Evolutionary conservation across 306 rosid species (phyloP).

Genomic region (Mucuna pruriens): DNA sequence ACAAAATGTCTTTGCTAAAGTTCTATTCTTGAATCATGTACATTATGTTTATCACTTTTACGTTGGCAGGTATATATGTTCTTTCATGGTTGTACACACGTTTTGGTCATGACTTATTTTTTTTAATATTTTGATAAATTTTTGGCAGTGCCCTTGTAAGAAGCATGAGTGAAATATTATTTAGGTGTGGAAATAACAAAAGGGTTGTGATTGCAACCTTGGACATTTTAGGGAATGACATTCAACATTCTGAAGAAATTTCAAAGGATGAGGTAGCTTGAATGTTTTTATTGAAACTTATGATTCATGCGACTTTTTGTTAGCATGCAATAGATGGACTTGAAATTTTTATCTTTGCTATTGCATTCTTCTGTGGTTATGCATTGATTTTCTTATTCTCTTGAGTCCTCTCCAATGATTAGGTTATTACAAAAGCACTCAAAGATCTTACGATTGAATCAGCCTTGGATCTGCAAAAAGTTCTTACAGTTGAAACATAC

Average conservation of each 20-base stretch:
- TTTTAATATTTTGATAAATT: conserved; percentile 14
- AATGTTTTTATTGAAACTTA: conserved; percentile 7
- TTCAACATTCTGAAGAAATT: conserved; percentile 48
- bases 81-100: conserved; percentile 12
- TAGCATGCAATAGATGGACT: conserved; percentile 26
- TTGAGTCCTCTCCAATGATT: conserved; percentile 33
- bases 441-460: conserved; percentile 78
- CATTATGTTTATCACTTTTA: background rate
- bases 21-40: background rate
- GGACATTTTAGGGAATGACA: conserved; percentile 49
- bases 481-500: conserved; percentile 67
- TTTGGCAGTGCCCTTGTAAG: conserved; percentile 69
- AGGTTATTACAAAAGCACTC: conserved; percentile 71
- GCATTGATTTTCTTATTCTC: conserved; percentile 4
- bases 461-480: conserved; percentile 67
- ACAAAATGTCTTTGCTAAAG: background rate
- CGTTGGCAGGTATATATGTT: background rate
- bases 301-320: conserved; percentile 1
- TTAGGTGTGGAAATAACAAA: conserved; percentile 69
- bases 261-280: conserved; percentile 62
- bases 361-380: conserved; percentile 4
- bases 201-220: conserved; percentile 72
- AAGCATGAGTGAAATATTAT: conserved; percentile 84
- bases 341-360: conserved; percentile 26
- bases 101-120: conserved; percentile 11